Evolutionary conservation across 495 filamentous ascomycete genomes (phyloP), one percentile per base, ranked within the genome.

Genomic region (Hypomontagnella submonticulosa): DNA sequence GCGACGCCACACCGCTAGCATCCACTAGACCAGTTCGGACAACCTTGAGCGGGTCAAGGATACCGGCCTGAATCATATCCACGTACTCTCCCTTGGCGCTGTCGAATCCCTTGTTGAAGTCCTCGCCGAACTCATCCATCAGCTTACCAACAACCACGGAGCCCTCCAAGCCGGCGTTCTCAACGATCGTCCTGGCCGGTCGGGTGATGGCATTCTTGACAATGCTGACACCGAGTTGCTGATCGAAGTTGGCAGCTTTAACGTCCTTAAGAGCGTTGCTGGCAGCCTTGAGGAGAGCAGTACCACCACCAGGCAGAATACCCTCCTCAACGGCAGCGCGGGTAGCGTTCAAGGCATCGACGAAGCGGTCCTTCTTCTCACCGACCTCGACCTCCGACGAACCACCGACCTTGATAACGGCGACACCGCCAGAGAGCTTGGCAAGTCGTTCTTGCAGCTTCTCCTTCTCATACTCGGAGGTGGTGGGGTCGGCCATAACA

Each of bases 311-410:
- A 63, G 95, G 95, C 41, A 99, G 87, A 79, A 99, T 99, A 81
- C 95, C 95, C 78, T 97, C 92, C 85, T 99, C 95, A 67, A 99
- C 95, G 67, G 95, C 95, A 71, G 95, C 95, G 71, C 95, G 95
- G 67, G 96, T 99, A 71, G 95, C 95, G 79, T 99, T 99, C 57
- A 99, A 86, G 47, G 95, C 95, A 80, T 99, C 95, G 49, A 98
- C 93, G 68, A 98, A 96, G 69, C 95, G 92, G 78, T 99, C 95
- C 85, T 99, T 99, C 92, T 99, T 99, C 88, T 99, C 95, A 66
- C 91, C 87, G 61, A 99, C 95, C 84, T 99, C 95, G 66, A 99
- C 94, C 82, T 99, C 95, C 67, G 93, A 97, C 58, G 93, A 84
- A 78, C 95, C 95, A 71, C 95, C 95, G 68, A 99, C 95, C 85